Base-by-base conservation (phyloP, 345 rosid genomes). In the Gossypium mustelinum region DNA sequence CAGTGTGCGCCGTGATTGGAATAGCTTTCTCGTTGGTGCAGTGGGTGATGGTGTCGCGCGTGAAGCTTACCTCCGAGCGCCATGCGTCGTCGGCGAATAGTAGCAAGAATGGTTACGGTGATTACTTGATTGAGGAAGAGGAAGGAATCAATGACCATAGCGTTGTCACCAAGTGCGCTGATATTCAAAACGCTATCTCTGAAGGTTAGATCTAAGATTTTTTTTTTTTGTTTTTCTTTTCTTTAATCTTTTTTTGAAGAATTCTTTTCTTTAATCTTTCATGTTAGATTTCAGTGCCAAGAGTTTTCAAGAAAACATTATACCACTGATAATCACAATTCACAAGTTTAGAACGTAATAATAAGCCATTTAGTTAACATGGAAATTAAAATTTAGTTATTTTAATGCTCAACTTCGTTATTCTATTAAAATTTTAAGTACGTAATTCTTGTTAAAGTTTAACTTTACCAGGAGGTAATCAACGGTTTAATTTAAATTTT, bases 101-200 rank as follows among this genome's bases (percentile, higher is more conserved):
- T 2, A 68, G 48, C 12, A 81, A 90, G 86, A 86, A 82, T 56
- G 94, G 93, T 0, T 87, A 85, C 84, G 59, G 68, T 29, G 90
- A 91, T 20, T 85, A 74, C 59, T 79, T 93, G 74, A 90, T 93
- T 41, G 98, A 90, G 77, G 95, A 93, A 64, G 97, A 90, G 71
- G 98, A 93, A 70, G 93, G 90, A 0, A 59, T 91, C 73, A 81
- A 87, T 54, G 95, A 93, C 45, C 85, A 85, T 29, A 81, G 73
- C 75, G 91, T 86, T 7, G 89, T 91, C 0, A 70, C 79, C 62
- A 91, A 86, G 81, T 91, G 97, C 72, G 92, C 92, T 20, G 97
- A 89, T 10, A 91, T 93, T 39, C 98, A 93, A 73, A 89, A 29
- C 58, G 98, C 97, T 65, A 93, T 93, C 8, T 87, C 95, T 3